phyloP scores from a whole-genome alignment of 2,329 filamentous ascomycete genomes.

The Colletotrichum sojae region DNA sequence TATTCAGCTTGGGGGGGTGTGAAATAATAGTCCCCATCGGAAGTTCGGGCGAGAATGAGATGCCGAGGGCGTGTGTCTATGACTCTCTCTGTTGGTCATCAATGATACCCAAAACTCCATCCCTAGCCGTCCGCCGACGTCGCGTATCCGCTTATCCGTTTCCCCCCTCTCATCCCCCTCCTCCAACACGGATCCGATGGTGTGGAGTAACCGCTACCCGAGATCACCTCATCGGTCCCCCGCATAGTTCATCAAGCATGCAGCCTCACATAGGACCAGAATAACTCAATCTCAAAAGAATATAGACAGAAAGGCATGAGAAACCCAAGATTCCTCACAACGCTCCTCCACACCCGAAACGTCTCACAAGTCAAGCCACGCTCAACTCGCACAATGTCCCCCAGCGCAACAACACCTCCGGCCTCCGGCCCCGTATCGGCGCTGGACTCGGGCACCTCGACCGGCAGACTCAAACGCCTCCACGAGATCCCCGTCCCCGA shows the following conservation, averaged over 20 bases:
- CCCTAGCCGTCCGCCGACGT: slow-evolving; percentile 18
- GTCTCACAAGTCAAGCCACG: neutral
- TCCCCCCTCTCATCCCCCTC: neutral
- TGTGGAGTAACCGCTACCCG: slow-evolving; percentile 20
- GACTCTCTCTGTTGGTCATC: too few species aligned
- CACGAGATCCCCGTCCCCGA: slow-evolving; percentile 37
- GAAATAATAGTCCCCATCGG: too few species aligned
- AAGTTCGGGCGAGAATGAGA: neutral
- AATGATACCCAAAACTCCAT: neutral
- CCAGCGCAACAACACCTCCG: slow-evolving; percentile 14
- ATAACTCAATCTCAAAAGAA: too few species aligned
- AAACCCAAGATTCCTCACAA: neutral
- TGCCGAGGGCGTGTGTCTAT: neutral
- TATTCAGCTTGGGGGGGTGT: too few species aligned
- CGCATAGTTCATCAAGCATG: too few species aligned
- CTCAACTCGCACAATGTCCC: slow-evolving; percentile 22
- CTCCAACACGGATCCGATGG: neutral
- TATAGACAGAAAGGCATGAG: neutral
- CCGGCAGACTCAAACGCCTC: slow-evolving; percentile 35
- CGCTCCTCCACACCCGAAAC: neutral
- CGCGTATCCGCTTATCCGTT: slow-evolving; percentile 33
- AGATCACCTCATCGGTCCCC: neutral
- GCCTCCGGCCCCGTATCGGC: slow-evolving; percentile 19
- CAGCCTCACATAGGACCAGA: neutral
- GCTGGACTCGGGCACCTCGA: slow-evolving; percentile 25